Evolutionary conservation across 805 yeast genomes (phyloP).

Genomic region (Ogataea minuta): DNA sequence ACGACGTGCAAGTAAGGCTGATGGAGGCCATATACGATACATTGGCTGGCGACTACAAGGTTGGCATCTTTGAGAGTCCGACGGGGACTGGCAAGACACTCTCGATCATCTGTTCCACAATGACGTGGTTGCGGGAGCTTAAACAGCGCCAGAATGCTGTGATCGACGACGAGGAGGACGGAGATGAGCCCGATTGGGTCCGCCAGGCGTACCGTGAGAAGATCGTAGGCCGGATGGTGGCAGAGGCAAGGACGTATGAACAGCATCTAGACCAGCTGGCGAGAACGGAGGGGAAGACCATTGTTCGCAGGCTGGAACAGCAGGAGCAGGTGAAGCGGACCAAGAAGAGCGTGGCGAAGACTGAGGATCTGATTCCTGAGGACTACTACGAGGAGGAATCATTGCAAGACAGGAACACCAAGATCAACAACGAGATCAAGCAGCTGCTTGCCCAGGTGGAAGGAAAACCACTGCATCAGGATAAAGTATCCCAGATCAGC

Average conservation of each 20-base stretch:
- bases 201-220: conserved; percentile 33
- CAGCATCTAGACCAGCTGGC: conserved; percentile 37
- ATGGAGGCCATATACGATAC: conserved; percentile 75
- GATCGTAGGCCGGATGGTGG: conserved; percentile 30
- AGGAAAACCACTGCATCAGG: conserved; percentile 23
- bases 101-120: conserved; percentile 77
- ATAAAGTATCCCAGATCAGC: conserved; percentile 22
- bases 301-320: conserved; percentile 24
- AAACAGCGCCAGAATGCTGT: conserved; percentile 38
- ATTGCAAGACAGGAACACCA: conserved; percentile 29
- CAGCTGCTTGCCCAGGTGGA: conserved; percentile 45
- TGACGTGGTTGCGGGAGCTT: conserved; percentile 64
- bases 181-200: conserved; percentile 44
- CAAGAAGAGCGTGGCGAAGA: conserved; percentile 3
- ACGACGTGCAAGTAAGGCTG: conserved; percentile 69
- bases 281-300: conserved; percentile 23
- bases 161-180: conserved; percentile 32
- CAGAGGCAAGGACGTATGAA: conserved; percentile 40
- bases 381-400: conserved; percentile 39
- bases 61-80: conserved; percentile 88
- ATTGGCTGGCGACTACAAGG: conserved; percentile 49
- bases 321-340: conserved; percentile 12
- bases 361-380: conserved; percentile 32
- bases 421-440: conserved; percentile 47
- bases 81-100: conserved; percentile 95